phyloP scores from a whole-genome alignment of 148 eudicot species.

The Suaeda aralocaspica region DNA sequence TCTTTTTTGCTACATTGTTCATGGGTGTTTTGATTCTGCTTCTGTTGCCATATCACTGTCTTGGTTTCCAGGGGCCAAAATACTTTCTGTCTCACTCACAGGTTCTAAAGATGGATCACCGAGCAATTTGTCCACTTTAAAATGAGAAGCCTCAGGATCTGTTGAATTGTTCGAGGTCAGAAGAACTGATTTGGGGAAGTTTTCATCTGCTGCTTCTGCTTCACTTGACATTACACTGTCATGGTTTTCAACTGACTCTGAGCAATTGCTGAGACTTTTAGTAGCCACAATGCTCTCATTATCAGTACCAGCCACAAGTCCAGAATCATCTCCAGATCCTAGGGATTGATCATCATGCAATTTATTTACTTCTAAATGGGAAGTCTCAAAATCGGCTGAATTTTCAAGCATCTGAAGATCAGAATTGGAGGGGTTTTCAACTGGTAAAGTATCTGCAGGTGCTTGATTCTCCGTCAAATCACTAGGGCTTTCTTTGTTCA shows the following conservation, averaged over 20 bases:
- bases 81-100: conserved; percentile 10
- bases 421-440: conserved; percentile 10
- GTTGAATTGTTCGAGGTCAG: conserved; percentile 16
- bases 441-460: conserved; percentile 9
- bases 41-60: conserved; percentile 11
- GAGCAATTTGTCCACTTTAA: conserved; percentile 18
- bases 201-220: conserved; percentile 5
- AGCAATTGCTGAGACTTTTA: conserved; percentile 14
- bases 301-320: conserved; percentile 4
- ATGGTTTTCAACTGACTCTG: conserved; percentile 2
- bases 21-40: conserved; percentile 1
- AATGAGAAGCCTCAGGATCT: conserved; percentile 17
- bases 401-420: conserved; percentile 13
- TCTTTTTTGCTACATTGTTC: neutral
- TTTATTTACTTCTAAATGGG: conserved; percentile 21
- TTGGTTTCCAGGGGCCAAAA: conserved; percentile 9
- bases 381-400: conserved; percentile 16
- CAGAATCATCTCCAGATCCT: conserved; percentile 13
- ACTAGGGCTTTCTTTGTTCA: conserved; percentile 20
- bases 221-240: conserved; percentile 3
- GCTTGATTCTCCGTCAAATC: conserved; percentile 1
- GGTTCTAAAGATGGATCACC: conserved; percentile 13
- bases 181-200: conserved; percentile 9
- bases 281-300: conserved; percentile 12
- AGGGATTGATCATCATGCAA: conserved; percentile 11